phyloP scores from a whole-genome alignment of 2,329 filamentous ascomycete species.

The Zalaria sp. region DNA sequence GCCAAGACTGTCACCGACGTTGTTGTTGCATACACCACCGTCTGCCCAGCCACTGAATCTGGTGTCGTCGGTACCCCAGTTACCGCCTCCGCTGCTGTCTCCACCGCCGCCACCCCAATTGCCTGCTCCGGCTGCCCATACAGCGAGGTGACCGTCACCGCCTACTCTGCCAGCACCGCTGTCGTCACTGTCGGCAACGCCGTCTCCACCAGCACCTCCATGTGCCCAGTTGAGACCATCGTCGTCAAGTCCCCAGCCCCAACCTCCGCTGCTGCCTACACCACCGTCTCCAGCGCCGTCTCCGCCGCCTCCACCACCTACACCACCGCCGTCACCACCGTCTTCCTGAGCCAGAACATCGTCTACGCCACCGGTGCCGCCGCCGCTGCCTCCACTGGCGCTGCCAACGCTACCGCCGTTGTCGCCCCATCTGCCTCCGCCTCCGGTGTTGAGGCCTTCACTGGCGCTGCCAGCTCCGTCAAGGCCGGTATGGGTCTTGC shows the following conservation, averaged over 20 bases:
- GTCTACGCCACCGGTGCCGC: constrained; percentile 1
- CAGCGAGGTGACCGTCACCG: neutral
- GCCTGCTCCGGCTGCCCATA: constrained; percentile 3
- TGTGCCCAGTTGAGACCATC: neutral
- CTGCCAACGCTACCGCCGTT: constrained; percentile 4
- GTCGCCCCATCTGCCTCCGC: constrained; percentile 1
- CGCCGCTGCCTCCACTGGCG: constrained; percentile 4
- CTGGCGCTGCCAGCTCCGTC: constrained; percentile 5
- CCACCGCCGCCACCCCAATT: constrained; percentile 1
- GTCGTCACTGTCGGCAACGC: constrained; percentile 1
- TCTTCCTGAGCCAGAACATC: constrained; percentile 1
- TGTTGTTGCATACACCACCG: constrained; percentile 3
- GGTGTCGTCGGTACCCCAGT: neutral
- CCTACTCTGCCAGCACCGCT: constrained; percentile 2
- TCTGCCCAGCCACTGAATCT: constrained; percentile 1
- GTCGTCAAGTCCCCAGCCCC: neutral
- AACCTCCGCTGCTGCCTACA: constrained; percentile 2
- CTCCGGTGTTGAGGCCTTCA: constrained; percentile 2
- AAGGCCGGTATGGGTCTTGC: constrained; percentile 4
- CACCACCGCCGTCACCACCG: constrained; percentile 2
- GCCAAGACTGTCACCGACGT: constrained; percentile 3
- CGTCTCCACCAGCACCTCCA: neutral
- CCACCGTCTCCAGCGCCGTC: constrained; percentile 1
- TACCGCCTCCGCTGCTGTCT: neutral
- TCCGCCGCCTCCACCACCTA: neutral